phyloP scores from a whole-genome alignment of 768 basidiomycete genomes.

The Termitomyces sp. region DNA sequence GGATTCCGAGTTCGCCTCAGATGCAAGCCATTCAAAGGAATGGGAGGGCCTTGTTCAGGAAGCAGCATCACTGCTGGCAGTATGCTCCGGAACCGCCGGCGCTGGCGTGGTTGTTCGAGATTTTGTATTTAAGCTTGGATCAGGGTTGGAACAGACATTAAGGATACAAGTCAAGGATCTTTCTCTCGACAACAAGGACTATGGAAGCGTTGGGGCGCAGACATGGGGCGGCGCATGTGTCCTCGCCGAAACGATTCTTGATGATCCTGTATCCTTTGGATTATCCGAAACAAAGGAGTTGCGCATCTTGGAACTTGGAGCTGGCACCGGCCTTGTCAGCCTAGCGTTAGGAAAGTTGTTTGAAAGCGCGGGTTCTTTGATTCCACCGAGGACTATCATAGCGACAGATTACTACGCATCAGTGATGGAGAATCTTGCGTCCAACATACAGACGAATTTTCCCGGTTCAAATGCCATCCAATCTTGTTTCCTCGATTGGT shows the following conservation, averaged over 20 bases:
- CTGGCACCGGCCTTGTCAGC: constrained; percentile 81
- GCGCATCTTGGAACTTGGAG: constrained; percentile 72
- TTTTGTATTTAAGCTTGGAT: constrained; percentile 36
- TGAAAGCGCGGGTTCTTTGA: constrained; percentile 8
- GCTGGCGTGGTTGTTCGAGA: constrained; percentile 52
- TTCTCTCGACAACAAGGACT: constrained; percentile 65
- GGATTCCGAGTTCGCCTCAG: neutral
- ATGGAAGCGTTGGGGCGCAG: constrained; percentile 72
- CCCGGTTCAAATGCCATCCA: constrained; percentile 8
- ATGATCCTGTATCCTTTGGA: constrained; percentile 48
- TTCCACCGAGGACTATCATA: constrained; percentile 28
- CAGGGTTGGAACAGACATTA: constrained; percentile 14
- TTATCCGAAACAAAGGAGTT: constrained; percentile 21
- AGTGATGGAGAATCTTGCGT: constrained; percentile 62
- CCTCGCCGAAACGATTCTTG: constrained; percentile 66
- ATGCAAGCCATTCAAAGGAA: constrained; percentile 2
- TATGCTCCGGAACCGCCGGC: constrained; percentile 57
- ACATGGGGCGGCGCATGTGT: constrained; percentile 88
- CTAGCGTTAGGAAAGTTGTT: constrained; percentile 48
- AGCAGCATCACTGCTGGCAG: constrained; percentile 59
- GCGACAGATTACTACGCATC: constrained; percentile 77
- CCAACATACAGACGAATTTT: constrained; percentile 59
- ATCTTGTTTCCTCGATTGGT: constrained; percentile 60
- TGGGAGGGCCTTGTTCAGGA: constrained; percentile 38
- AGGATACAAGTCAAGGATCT: constrained; percentile 56